These are phyloP conservation scores for Funneliformis geosporum DNA, from an alignment of 192 early-diverging fungal genomes.

Conservation along the genomic window DNA sequence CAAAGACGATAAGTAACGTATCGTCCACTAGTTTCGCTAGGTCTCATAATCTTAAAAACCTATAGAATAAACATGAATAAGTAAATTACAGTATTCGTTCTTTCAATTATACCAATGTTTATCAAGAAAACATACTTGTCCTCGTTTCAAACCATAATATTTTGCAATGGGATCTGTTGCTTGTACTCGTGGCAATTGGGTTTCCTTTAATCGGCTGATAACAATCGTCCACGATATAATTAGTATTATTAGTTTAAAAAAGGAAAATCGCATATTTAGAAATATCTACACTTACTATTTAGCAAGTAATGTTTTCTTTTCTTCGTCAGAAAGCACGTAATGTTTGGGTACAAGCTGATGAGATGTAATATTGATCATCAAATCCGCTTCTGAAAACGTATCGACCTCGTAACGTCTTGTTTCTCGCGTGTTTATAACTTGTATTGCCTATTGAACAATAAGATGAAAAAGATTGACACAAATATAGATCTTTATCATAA, in stretches of 20 bases:
- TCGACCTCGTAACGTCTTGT: conserved; percentile 63
- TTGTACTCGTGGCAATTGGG: conserved; percentile 92
- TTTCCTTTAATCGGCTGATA: conserved; percentile 84
- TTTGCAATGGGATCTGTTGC: conserved; percentile 88
- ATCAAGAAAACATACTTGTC: conserved; percentile 53
- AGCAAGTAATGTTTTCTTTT: conserved; percentile 87
- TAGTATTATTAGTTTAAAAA: conserved; percentile 1
- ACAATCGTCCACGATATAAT: conserved; percentile 4
- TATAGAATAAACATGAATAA: conserved; percentile 33
- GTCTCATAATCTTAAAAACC: conserved; percentile 93
- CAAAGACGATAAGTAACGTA: conserved; percentile 97
- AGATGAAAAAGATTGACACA: background rate
- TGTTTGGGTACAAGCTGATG: conserved; percentile 96
- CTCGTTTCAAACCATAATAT: conserved; percentile 91
- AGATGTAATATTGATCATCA: conserved; percentile 96
- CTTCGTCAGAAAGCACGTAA: conserved; percentile 78
- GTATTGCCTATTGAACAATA: conserved; percentile 53
- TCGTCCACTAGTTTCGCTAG: conserved; percentile 94
- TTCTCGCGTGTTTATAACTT: conserved; percentile 46
- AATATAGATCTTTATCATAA: background rate
- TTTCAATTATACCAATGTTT: background rate
- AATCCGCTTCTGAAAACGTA: conserved; percentile 86
- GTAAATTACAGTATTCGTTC: background rate
- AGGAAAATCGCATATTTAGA: background rate
- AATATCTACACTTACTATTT: conserved; percentile 74